Conservation (phyloP, 495 filamentous ascomycete species). For the Neurospora discreta region DNA sequence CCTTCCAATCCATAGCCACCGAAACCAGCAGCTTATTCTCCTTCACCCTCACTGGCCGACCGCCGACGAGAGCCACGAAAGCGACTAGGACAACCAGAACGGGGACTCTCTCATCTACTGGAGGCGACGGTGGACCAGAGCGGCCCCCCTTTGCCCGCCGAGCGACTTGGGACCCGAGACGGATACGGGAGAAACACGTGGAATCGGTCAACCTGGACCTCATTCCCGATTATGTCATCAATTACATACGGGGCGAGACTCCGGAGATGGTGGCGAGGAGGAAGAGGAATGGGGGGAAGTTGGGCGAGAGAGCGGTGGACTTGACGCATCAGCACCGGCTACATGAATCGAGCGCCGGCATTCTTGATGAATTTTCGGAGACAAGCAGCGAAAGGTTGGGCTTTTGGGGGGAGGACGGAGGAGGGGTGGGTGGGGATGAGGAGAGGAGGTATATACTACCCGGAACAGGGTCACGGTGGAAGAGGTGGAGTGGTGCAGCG, state of each 20-base stretch:
- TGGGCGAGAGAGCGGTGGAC: constrained; percentile 21
- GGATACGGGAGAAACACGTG: neutral
- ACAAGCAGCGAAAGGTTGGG: neutral
- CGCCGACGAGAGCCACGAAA: neutral
- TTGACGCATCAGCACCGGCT: constrained; percentile 13
- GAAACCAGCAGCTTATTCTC: constrained; percentile 7
- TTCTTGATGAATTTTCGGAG: constrained; percentile 16
- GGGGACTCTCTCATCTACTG: neutral
- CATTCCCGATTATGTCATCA: constrained; percentile 36
- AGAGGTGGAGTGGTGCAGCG: neutral
- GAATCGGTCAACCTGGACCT: constrained; percentile 25
- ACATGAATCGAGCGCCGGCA: constrained; percentile 27
- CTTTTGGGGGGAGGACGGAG: neutral
- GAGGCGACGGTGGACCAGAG: neutral
- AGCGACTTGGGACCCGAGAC: constrained; percentile 17
- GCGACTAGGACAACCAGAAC: constrained; percentile 6
- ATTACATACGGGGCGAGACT: constrained; percentile 33
- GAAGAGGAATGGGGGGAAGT: constrained; percentile 24
- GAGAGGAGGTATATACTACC: constrained; percentile 1
- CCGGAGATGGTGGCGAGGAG: constrained; percentile 31
- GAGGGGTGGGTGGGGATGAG: constrained; percentile 7
- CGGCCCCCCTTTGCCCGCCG: constrained; percentile 4
- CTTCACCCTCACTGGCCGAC: neutral
- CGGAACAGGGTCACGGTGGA: neutral
- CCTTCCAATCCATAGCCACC: constrained; percentile 21